Conservation (phyloP, 1,284 basidiomycete genomes). For the Fomitiporia mediterranea region DNA sequence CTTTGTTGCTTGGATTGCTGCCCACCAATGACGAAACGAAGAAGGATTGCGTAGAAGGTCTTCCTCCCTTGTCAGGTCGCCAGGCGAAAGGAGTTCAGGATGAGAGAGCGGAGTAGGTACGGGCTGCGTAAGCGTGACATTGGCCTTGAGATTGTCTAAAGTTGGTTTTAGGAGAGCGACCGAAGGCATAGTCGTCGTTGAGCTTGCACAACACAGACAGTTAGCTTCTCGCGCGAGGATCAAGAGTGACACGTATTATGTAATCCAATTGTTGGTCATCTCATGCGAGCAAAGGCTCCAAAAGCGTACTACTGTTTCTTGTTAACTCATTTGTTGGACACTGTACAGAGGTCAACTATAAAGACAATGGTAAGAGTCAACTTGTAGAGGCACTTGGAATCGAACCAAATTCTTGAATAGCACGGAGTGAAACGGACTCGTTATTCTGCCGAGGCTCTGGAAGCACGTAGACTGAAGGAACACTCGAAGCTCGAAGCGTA, state of each 20-base stretch:
- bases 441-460: slow-evolving; percentile 58
- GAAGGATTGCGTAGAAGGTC: slow-evolving; percentile 91
- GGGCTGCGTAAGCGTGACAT: slow-evolving; percentile 83
- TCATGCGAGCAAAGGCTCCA: neutral
- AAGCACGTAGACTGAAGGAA: slow-evolving; percentile 67
- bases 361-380: no score
- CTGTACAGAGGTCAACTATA: no score
- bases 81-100: slow-evolving; percentile 67
- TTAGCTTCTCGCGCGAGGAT: neutral
- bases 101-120: slow-evolving; percentile 79
- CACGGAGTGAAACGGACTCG: slow-evolving; percentile 76
- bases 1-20: slow-evolving; percentile 76
- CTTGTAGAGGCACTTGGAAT: no score
- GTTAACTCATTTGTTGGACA: no score
- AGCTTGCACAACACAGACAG: no score
- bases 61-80: slow-evolving; percentile 88
- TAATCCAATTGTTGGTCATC: neutral
- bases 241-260: neutral
- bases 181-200: slow-evolving; percentile 45
- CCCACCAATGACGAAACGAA: slow-evolving; percentile 90
- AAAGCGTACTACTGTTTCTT: no score
- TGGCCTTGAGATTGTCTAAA: slow-evolving; percentile 48
- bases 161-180: slow-evolving; percentile 41
- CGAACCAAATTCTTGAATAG: slow-evolving; percentile 31
- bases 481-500: slow-evolving; percentile 73